These are phyloP conservation scores for Xerocomus brunneocitrinus DNA, from an alignment of 768 basidiomycete genomes.

Conservation along the genomic window DNA sequence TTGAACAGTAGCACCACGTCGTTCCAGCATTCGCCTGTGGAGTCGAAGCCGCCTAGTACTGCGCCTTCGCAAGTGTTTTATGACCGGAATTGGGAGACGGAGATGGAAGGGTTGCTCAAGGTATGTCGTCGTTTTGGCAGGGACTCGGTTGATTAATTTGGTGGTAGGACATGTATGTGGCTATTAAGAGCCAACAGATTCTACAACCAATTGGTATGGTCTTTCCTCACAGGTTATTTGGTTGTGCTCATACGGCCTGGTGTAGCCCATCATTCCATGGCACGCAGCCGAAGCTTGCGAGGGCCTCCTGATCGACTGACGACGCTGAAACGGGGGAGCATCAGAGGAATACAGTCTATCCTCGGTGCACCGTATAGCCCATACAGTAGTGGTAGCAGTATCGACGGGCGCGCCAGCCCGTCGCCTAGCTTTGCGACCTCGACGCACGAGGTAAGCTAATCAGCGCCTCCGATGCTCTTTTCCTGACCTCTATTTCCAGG, in stretches of 20 bases:
- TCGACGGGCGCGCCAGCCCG: slow-evolving; percentile 89
- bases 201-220: slow-evolving; percentile 65
- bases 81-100: slow-evolving; percentile 74
- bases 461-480: neutral
- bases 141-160: slow-evolving; percentile 1
- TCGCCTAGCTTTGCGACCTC: slow-evolving; percentile 93
- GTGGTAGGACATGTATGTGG: slow-evolving; percentile 85
- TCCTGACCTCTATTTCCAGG: slow-evolving; percentile 34
- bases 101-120: slow-evolving; percentile 85
- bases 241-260: slow-evolving; percentile 55
- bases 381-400: slow-evolving; percentile 78
- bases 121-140: slow-evolving; percentile 33
- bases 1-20: slow-evolving; percentile 63
- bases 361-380: slow-evolving; percentile 69
- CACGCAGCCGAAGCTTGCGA: slow-evolving; percentile 69
- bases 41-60: slow-evolving; percentile 32
- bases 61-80: slow-evolving; percentile 40
- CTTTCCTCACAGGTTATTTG: slow-evolving; percentile 39
- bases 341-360: slow-evolving; percentile 82
- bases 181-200: slow-evolving; percentile 89
- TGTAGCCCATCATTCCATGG: slow-evolving; percentile 36
- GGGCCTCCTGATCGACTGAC: slow-evolving; percentile 66
- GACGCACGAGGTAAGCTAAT: slow-evolving; percentile 60
- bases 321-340: slow-evolving; percentile 85
- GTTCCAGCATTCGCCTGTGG: slow-evolving; percentile 48